phyloP scores from a whole-genome alignment of 169 alveolate genomes.

The Cryptosporidium meleagridis region DNA sequence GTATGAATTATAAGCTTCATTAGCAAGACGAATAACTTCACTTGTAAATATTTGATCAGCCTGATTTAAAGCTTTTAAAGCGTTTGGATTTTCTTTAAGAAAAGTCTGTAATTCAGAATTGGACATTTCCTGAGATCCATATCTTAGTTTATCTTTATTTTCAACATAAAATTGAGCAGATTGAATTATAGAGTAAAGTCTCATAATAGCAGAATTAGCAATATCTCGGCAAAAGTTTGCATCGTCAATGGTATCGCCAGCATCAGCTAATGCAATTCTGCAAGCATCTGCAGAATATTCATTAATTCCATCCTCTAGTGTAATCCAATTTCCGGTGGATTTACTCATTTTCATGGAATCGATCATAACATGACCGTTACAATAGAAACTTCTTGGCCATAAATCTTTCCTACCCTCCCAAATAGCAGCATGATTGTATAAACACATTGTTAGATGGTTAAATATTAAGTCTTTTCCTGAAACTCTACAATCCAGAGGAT shows the following conservation, averaged over 20 bases:
- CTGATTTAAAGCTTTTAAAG: constrained; percentile 34
- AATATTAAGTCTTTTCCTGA: constrained; percentile 98
- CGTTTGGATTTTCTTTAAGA: constrained; percentile 13
- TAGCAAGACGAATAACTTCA: constrained; percentile 84
- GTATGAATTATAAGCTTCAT: constrained; percentile 84
- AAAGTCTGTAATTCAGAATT: constrained; percentile 22
- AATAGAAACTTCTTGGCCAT: constrained; percentile 91
- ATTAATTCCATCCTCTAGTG: constrained; percentile 91
- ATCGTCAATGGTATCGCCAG: constrained; percentile 97
- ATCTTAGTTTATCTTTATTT: constrained; percentile 76
- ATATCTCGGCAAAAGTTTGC: constrained; percentile 92
- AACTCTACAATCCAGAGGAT: constrained; percentile 93
- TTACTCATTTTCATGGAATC: constrained; percentile 98
- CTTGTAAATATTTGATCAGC: constrained; percentile 85
- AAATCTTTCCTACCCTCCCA: constrained; percentile 90
- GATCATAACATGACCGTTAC: constrained; percentile 97
- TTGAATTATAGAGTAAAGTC: constrained; percentile 80
- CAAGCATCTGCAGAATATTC: constrained; percentile 97
- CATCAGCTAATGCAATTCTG: constrained; percentile 97
- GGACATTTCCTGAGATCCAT: constrained; percentile 65
- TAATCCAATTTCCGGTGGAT: constrained; percentile 95
- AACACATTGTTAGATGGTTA: constrained; percentile 98
- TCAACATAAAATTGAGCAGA: constrained; percentile 81
- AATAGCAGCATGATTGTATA: constrained; percentile 98
- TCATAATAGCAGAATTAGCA: constrained; percentile 88